Evolutionary conservation across 176 grass and related monocot species (phyloP).

Genomic region (Stipa capillata): DNA sequence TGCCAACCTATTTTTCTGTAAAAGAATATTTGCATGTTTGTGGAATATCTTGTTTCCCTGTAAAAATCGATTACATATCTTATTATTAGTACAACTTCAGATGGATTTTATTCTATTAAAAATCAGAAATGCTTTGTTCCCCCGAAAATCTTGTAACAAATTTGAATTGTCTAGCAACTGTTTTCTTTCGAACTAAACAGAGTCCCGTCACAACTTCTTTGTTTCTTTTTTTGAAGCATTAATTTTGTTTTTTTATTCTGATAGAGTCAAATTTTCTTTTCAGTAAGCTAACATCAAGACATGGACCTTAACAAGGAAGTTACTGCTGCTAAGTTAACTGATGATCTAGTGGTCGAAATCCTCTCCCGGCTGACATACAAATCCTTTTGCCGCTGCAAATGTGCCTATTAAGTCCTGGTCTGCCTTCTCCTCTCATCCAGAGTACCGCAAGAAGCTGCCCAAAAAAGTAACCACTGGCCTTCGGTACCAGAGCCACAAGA

Average conservation of each 20-base stretch:
- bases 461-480: slow-evolving; percentile 25
- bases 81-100: no score
- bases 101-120: not conserved
- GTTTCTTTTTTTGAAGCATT: not conserved
- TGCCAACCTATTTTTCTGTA: not conserved
- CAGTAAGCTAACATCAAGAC: not conserved
- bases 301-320: not conserved
- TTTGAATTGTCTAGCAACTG: not conserved
- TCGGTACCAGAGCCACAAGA: not conserved
- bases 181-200: not conserved
- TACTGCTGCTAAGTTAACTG: not conserved
- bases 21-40: no score
- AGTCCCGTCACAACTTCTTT: not conserved
- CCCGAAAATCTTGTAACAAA: not conserved
- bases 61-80: not conserved
- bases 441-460: slow-evolving; percentile 15
- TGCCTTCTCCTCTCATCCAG: not conserved
- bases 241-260: not conserved
- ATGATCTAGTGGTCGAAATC: not conserved
- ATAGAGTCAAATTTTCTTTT: not conserved
- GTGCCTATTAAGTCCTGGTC: not conserved
- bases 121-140: not conserved
- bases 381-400: not conserved
- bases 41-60: not conserved
- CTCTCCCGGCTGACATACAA: not conserved